Evolutionary conservation across 768 basidiomycete genomes (phyloP), one percentile per base, ranked within the genome.

Genomic region (Lactifluus pinguis): DNA sequence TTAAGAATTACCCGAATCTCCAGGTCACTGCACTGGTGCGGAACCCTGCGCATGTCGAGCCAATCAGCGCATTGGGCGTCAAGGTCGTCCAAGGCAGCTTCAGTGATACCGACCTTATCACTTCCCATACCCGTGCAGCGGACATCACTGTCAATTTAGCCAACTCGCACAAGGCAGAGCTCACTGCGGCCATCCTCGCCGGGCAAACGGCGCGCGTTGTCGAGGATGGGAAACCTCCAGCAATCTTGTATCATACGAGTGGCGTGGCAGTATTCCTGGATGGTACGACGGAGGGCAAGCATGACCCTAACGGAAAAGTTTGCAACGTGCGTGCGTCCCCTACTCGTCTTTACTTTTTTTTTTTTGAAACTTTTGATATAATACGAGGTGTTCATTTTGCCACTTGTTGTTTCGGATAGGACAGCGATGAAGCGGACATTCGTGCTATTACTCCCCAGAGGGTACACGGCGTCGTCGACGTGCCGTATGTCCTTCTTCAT

Each of bases 181-280:
- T 63, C 44, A 41, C 11, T 36, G 21, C 25, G 2, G 62, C 62
- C 21, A 61, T 61, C n/a, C 34, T 61, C 4, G 42, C 49, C 1
- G 62, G 62, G 42, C 53, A 60, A 17, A 63, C n/a, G 59, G 53
- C 42, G 8, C 62, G 62, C 21, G 36, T 57, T 17, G 54, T 10
- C 6, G 49, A 49, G 17, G 62, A 63, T 13, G 10, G 21, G 48
- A 52, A 56, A 41, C 1, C 44, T 13, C 53, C 48, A 9, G 49
- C 49, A 6, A 39, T 45, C 53, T 25, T 61, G 8, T 25, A 61
- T 2, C 62, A 63, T 19, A 61, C 59, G 25, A 63, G 62, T 6
- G 62, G 62, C 25, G 50, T 56, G 17, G 62, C 49, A 4, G 53
- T 55, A 6, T 61, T 61, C 25, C 4, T 39, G n/a, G 59, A 56